Evolutionary conservation across 805 yeast genomes (phyloP), one percentile per base, ranked within the genome.

Genomic region (Pichia exigua): DNA sequence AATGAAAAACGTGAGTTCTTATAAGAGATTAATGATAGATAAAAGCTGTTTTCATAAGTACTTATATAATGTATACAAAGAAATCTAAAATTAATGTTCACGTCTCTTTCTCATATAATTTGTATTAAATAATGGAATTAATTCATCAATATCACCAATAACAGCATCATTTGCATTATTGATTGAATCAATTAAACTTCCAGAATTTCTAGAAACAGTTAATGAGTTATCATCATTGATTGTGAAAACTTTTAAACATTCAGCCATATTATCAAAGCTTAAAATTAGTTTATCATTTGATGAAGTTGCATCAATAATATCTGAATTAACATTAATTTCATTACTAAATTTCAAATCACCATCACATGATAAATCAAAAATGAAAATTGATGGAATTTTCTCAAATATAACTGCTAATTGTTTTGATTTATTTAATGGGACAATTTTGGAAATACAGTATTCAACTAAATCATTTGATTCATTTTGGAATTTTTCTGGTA

Each of bases 401-500:
- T 81, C 86, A 48, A 74, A 66, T 39, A 76, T 61, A 1, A 78
- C 73, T 18, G 75, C 60, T n/a, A 77, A 24, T 45, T 68, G 61
- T 45, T 68, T 59, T 20, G 52, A 46, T 17, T 61, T 57, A 13
- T 65, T 57, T 40, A 65, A 54, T 7, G 73, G 62, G 24, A 69
- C 51, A 6, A 71, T 56, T 47, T 62, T 59, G 8, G 68, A 67
- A 2, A 84, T 80, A 32, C 81, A 70, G 48, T 72, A 73, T 64
- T 85, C 91, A 49, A 70, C 71, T 12, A 69, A 48, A 54, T 72
- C 68, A 42, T 70, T 69, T 3, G 62, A 58, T 21, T 82, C 83
- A 52, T 78, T 77, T 65, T 78, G 78, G 62, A 83, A 83, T 61
- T 85, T 74, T 44, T 72, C 77, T 15, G 90, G 87, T 0, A 87